Evolutionary conservation across 2,329 filamentous ascomycete genomes (phyloP), one percentile per base, ranked within the genome.

Genomic region (Alternaria consortialis): DNA sequence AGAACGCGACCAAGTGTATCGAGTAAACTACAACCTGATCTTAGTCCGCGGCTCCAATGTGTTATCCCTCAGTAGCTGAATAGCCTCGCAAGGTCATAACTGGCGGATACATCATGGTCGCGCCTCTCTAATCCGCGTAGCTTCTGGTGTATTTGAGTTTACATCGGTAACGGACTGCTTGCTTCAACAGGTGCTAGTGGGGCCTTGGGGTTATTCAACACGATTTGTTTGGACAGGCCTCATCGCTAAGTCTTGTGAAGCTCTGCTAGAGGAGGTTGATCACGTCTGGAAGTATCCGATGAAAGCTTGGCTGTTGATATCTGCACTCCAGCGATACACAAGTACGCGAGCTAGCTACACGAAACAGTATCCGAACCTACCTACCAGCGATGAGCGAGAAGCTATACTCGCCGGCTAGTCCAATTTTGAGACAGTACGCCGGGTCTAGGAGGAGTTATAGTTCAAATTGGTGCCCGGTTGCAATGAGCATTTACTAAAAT

Each of bases 301-400:
- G 0, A 23, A 42, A 20, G 12, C 11, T 7, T 31, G n/a, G 2
- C 17, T 53, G 36, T 8, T 12, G 23, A 6, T 8, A 20, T 15
- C 11, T 48, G 1, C 20, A 13, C 9, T 23, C 2, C 0, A 6
- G 46, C n/a, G 0, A 6, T 48, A 7, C 5, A 32, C 32, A 20
- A 34, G 31, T 15, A 4, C 4, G 17, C 25, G 31, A 48, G 1
- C 20, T 48, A 48, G 31, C 31, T 25, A 48, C 46, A 34, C 12
- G 31, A 1, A 31, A 27, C 31, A 50, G 20, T 2, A 8, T 1
- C 5, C 8, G 25, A 25, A 23, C 25, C 5, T 42, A 25, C 12
- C 1, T 1, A 36, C 1, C 20, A 1, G 1, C 8, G 0, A 37
- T 50, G 20, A 5, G 46, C 3, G 32, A 17, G 2, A 50, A 2